Base-by-base conservation (phyloP, 2,329 filamentous ascomycete species). In the Diplocarpon rosae region DNA sequence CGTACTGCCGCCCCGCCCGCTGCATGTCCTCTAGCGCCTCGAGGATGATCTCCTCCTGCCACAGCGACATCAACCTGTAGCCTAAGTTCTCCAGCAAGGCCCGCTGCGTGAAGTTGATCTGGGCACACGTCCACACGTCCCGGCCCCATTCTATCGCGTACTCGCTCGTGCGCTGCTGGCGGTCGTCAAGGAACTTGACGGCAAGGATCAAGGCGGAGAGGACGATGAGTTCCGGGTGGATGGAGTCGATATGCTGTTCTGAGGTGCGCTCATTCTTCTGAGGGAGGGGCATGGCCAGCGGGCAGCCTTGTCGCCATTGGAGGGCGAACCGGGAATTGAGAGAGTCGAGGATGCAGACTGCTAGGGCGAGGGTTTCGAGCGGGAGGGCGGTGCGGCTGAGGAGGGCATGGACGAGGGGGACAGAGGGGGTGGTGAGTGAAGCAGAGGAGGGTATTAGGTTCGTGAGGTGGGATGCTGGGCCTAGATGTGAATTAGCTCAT, bases 261-360 rank as follows among this genome's bases (percentile, higher is more conserved):
- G 42, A 42, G 11, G 28, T 11, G 12, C 16, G 39, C 14, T 33
- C n/a, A n/a, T 43, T 33, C n/a, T 32, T 17, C 5, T 50, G n/a
- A 7, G 35, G 27, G 52, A 43, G 51, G 48, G 49, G 57, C 24
- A 45, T 43, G 38, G 50, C 48, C 14, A 78, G 63, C 0, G 78
- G 77, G 53, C 75, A 79, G 2, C 69, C 68, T 45, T 75, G 66
- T 16, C 79, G 73, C 78, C 78, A 83, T 46, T 65, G 69, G 29
- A 75, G 70, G 37, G 77, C 74, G 59, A 83, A 83, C 47, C 72
- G 74, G 38, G 71, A 69, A 61, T 75, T 72, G 50, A 83, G 68
- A 33, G 76, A 78, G 58, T 83, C 79, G 52, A 83, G 69, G 39
- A 83, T 75, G 66, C 76, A 80, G 32, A 79, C 76, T 30, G 77